Evolutionary conservation across 148 eudicot species (phyloP), one percentile per base, ranked within the genome.

Genomic region (Tetragonia tetragonoides): DNA sequence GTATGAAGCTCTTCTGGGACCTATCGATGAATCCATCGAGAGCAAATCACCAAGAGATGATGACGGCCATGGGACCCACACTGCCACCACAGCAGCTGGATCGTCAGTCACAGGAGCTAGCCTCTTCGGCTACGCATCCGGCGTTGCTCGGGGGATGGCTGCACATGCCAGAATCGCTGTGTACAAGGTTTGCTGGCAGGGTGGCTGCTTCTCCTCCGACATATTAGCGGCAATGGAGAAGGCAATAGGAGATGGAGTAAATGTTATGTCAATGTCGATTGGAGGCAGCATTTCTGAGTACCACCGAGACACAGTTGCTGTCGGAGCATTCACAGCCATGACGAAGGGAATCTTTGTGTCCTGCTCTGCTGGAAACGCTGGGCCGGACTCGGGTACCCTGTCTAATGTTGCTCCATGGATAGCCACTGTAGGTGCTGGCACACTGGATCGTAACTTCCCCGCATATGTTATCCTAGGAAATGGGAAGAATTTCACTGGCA

Each of bases 51-150:
- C 98, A 0, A 87, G 94, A 80, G 98, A 94, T 64, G 94, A 92
- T 62, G 91, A 89, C n/a, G 98, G 98, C 46, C 98, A 94, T 68
- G 98, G 98, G 16, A 94, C 98, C 23, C 98, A 94, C 86, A 94
- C 98, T 3, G 81, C 98, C 10, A 89, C 88, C n/a, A 93, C 98
- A 17, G 92, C 91, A 81, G 96, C 91, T 0, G 98, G 98, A 15
- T 85, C 96, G 7, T 74, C 87, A 3, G 91, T 91, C 41, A 24
- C 85, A 5, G 83, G 83, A 6, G 97, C 95, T 39, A 93, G 88
- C 80, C 87, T 93, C 6, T 91, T 88, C 7, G 92, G 93, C 20
- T 93, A 80, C 37, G 97, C 98, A 39, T 74, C 77, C 3, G 98
- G 98, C 14, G 88, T 91, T 3, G 97, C 98, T 20, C 90, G 89